These are phyloP conservation scores for Teratosphaeria zuluensis DNA, from an alignment of 2,329 filamentous ascomycete species.

Conservation along the genomic window DNA sequence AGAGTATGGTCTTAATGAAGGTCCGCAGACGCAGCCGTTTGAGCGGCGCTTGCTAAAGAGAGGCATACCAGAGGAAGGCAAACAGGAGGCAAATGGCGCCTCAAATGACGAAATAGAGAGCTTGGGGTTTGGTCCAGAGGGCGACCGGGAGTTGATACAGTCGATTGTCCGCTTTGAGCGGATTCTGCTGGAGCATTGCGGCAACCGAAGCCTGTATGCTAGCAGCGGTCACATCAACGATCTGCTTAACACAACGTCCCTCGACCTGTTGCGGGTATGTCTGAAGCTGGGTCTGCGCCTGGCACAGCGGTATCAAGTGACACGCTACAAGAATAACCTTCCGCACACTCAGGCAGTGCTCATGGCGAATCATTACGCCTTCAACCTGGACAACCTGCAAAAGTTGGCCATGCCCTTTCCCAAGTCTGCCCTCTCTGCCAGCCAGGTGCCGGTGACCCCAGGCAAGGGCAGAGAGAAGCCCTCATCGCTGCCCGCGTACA, in stretches of 20 bases:
- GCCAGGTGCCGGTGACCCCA: slow-evolving; percentile 28
- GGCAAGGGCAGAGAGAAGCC: slow-evolving; percentile 70
- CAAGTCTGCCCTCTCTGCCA: slow-evolving; percentile 50
- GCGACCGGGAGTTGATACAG: slow-evolving; percentile 72
- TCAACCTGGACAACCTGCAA: slow-evolving; percentile 67
- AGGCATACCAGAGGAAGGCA: slow-evolving; percentile 42
- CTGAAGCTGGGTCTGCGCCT: slow-evolving; percentile 76
- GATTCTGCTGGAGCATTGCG: slow-evolving; percentile 85
- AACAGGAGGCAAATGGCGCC: slow-evolving; percentile 15
- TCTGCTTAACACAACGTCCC: slow-evolving; percentile 76
- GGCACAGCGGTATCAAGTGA: slow-evolving; percentile 85
- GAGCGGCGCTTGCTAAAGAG: slow-evolving; percentile 54
- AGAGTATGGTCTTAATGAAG: slow-evolving; percentile 68
- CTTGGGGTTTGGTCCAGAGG: slow-evolving; percentile 55
- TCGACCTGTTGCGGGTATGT: slow-evolving; percentile 66
- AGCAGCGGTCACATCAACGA: slow-evolving; percentile 86
- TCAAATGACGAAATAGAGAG: slow-evolving; percentile 21
- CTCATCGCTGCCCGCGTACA: slow-evolving; percentile 46
- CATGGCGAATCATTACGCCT: slow-evolving; percentile 71
- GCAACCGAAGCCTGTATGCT: slow-evolving; percentile 90
- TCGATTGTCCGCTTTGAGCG: slow-evolving; percentile 75
- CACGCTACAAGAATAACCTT: slow-evolving; percentile 56
- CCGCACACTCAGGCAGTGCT: slow-evolving; percentile 56
- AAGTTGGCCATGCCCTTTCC: slow-evolving; percentile 71
- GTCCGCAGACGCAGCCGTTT: slow-evolving; percentile 73